Evolutionary conservation across 2,329 filamentous ascomycete species (phyloP).

Genomic region (Grosmannia penicillata): DNA sequence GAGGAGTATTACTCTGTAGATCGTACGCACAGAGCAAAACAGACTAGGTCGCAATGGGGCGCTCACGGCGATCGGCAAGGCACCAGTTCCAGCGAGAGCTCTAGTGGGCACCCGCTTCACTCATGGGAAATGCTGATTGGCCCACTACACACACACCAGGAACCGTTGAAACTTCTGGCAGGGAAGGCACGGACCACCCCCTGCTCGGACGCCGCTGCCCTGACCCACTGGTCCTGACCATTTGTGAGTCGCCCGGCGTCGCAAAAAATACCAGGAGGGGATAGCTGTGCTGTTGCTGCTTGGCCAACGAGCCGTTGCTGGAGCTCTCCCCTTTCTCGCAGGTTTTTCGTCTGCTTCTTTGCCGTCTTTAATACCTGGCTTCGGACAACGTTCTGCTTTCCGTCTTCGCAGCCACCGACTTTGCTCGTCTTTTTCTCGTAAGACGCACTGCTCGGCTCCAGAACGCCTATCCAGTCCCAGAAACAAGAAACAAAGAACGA

Average conservation of each 20-base stretch:
- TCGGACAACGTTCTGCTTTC: not conserved
- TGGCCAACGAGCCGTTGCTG: not conserved
- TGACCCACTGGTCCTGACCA: not conserved
- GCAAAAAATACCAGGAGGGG: not conserved
- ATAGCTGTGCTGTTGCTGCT: not conserved
- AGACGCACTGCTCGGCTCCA: too few relatives aligned
- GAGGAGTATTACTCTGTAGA: too few relatives aligned
- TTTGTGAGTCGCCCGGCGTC: not conserved
- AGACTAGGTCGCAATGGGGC: too few relatives aligned
- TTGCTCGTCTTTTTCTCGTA: not conserved
- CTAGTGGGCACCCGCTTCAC: too few relatives aligned
- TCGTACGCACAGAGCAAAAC: too few relatives aligned
- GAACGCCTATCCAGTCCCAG: not conserved
- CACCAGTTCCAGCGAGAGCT: too few relatives aligned
- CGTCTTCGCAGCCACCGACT: not conserved
- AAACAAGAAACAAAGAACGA: not conserved
- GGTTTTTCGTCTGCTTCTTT: not conserved
- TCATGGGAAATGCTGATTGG: too few relatives aligned
- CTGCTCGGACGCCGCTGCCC: not conserved
- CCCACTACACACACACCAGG: too few relatives aligned
- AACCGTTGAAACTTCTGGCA: too few relatives aligned
- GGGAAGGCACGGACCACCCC: conserved; percentile 2
- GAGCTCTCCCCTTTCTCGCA: not conserved
- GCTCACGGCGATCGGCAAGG: too few relatives aligned
- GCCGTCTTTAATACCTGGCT: not conserved